A percentile compares a stretch with the other conserved stretches of the same genome.
phyloP scores from a whole-genome alignment of 495 filamentous ascomycete species.

The Elasticomyces elasticus region DNA sequence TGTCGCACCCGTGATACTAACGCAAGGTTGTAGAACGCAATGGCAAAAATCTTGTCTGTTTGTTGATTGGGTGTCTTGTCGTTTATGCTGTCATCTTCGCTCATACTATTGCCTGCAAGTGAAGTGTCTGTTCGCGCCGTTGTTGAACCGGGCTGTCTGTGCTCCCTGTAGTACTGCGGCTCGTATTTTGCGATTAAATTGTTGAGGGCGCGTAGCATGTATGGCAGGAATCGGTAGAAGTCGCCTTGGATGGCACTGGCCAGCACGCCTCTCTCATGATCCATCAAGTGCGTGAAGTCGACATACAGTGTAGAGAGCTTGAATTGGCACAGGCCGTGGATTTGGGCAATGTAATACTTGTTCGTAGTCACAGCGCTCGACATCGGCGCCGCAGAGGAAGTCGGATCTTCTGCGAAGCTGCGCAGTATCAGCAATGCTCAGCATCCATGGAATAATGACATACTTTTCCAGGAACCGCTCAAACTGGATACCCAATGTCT shows the following conservation, averaged over 20 bases:
- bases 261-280: constrained; percentile 54
- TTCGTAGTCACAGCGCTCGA: constrained; percentile 70
- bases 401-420: constrained; percentile 69
- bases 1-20: constrained; percentile 85
- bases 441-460: too few relatives aligned
- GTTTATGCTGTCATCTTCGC: constrained; percentile 51
- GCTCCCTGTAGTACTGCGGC: constrained; percentile 83
- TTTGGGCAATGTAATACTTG: constrained; percentile 94
- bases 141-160: constrained; percentile 62
- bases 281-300: constrained; percentile 80
- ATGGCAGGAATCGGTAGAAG: constrained; percentile 93
- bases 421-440: constrained; percentile 12
- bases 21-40: constrained; percentile 95
- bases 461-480: constrained; percentile 82
- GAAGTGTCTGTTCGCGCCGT: constrained; percentile 53
- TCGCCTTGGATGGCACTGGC: constrained; percentile 75
- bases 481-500: constrained; percentile 76
- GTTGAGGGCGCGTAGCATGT: constrained; percentile 79
- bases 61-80: constrained; percentile 82
- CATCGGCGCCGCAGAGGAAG: constrained; percentile 58
- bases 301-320: constrained; percentile 94
- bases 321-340: constrained; percentile 76
- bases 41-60: constrained; percentile 88
- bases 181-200: constrained; percentile 90
- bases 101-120: constrained; percentile 53